Conservation (phyloP, 148 eudicot genomes). For the Talinum fruticosum region DNA sequence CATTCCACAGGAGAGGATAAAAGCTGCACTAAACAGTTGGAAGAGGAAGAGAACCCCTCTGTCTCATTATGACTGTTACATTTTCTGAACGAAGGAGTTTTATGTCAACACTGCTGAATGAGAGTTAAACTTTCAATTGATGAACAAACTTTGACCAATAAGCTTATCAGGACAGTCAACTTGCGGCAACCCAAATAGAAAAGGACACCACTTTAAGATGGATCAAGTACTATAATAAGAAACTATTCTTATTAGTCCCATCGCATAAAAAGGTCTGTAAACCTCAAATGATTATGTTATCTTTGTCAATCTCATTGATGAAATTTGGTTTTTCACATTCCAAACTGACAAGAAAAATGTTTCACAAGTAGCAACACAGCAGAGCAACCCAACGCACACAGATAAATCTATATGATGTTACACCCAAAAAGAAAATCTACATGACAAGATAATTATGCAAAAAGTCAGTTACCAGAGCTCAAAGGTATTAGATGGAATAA, state of each 20-base stretch:
- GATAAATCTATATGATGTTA: neutral
- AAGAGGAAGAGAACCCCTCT: neutral
- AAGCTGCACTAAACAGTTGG: neutral
- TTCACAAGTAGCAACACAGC: neutral
- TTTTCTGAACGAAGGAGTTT: too few species aligned
- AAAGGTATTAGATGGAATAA: constrained; percentile 10
- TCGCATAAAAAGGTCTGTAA: neutral
- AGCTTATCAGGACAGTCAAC: neutral
- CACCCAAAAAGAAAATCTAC: too few species aligned
- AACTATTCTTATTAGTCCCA: neutral
- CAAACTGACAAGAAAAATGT: neutral
- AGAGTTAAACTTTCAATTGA: neutral
- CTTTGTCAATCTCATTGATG: neutral
- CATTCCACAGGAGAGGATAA: neutral
- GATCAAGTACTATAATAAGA: neutral
- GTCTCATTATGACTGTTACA: neutral
- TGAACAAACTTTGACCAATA: neutral
- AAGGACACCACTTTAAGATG: too few species aligned
- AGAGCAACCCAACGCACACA: neutral
- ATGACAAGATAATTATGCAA: constrained; percentile 2
- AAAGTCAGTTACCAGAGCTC: constrained; percentile 2
- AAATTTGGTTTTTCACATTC: neutral
- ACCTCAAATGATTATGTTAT: neutral
- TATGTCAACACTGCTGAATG: neutral
- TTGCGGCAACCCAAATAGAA: neutral